Evolutionary conservation across 306 rosid species (phyloP).

Genomic region (Cercis canadensis): DNA sequence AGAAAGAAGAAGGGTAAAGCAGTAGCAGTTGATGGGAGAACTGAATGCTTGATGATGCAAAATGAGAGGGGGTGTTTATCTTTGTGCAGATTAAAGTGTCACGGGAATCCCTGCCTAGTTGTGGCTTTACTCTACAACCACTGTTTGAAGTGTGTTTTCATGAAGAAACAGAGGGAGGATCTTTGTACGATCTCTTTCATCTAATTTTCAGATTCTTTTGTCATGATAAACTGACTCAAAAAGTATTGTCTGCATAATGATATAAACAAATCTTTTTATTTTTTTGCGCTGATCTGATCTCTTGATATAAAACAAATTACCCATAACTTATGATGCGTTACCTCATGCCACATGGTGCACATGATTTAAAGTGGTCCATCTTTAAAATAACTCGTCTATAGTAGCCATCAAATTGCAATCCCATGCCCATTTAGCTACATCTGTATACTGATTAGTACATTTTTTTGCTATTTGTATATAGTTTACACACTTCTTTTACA

Average conservation of each 20-base stretch:
- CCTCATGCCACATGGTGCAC: conserved; percentile 37
- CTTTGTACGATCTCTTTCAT: conserved; percentile 41
- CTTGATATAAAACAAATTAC: no score
- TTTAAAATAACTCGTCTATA: background rate
- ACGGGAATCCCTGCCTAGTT: conserved; percentile 69
- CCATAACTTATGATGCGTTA: no score
- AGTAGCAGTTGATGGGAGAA: conserved; percentile 19
- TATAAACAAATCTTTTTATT: no score
- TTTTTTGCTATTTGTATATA: no score
- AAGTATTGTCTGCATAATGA: no score
- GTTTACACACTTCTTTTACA: no score
- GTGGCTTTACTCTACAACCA: conserved; percentile 45
- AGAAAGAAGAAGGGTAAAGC: background rate
- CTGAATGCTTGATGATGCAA: conserved; percentile 40
- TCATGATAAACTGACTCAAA: background rate
- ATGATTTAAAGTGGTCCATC: conserved; percentile 40
- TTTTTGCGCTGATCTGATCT: no score
- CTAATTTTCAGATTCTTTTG: conserved; percentile 53
- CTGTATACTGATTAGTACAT: no score
- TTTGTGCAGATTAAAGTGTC: conserved; percentile 61
- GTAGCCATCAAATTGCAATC: conserved; percentile 3
- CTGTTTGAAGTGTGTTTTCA: conserved; percentile 34
- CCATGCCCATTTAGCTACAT: background rate
- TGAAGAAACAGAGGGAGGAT: conserved; percentile 45
- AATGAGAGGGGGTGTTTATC: conserved; percentile 34